These are phyloP conservation scores for Yamadazyma takamatsuzukensis DNA, from an alignment of 805 yeast genomes.

Conservation along the genomic window DNA sequence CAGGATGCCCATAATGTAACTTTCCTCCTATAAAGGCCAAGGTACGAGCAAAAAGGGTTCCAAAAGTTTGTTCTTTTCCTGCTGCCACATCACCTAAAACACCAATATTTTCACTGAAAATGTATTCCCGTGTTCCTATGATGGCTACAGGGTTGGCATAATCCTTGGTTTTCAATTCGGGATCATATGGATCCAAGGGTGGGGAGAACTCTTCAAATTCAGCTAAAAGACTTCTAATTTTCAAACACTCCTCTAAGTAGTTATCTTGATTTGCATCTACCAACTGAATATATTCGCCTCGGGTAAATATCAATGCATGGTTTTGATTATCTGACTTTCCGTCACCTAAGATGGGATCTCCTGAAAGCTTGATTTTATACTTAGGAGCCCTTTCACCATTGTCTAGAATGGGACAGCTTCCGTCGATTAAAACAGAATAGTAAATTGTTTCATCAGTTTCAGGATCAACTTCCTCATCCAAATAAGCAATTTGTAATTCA, in stretches of 20 bases:
- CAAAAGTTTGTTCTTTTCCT: constrained; percentile 86
- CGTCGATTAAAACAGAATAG: constrained; percentile 76
- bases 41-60: constrained; percentile 80
- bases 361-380: constrained; percentile 73
- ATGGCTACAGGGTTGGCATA: constrained; percentile 63
- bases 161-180: constrained; percentile 14
- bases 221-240: constrained; percentile 75
- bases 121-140: constrained; percentile 84
- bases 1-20: constrained; percentile 87
- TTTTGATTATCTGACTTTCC: constrained; percentile 88
- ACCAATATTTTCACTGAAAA: constrained; percentile 83
- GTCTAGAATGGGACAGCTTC: constrained; percentile 64
- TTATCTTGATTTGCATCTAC: constrained; percentile 87
- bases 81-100: constrained; percentile 87
- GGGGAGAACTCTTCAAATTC: constrained; percentile 77
- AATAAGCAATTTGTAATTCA: constrained; percentile 83
- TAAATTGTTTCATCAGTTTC: constrained; percentile 70
- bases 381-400: constrained; percentile 41
- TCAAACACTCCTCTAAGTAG: constrained; percentile 80
- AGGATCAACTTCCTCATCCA: constrained; percentile 86
- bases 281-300: constrained; percentile 83
- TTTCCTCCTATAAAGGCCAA: constrained; percentile 83
- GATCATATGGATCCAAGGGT: constrained; percentile 22
- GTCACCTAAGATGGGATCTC: constrained; percentile 83
- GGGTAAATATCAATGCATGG: constrained; percentile 71